A percentile compares a stretch with the other conserved stretches of the same genome.
Evolutionary conservation across 2,329 filamentous ascomycete species (phyloP).

Genomic region (Penicillium expansum): DNA sequence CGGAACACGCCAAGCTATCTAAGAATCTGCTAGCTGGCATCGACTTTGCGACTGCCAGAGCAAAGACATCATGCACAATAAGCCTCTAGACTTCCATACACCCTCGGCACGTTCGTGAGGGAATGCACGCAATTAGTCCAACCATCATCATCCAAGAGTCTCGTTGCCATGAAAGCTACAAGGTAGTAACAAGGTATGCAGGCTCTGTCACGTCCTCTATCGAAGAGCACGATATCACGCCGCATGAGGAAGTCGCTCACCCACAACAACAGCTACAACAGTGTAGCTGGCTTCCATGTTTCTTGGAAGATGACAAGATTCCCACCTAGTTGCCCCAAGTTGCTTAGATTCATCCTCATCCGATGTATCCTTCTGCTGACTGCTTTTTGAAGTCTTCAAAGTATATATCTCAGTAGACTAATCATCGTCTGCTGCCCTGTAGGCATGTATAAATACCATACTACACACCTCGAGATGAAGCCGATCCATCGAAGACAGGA

Average conservation of each 20-base stretch:
- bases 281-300: not conserved
- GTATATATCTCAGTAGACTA: slow-evolving; percentile 24
- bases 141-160: no score
- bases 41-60: not conserved
- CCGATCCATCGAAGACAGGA: not conserved
- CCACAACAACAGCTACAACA: not conserved
- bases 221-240: not conserved
- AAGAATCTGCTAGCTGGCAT: not conserved
- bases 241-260: not conserved
- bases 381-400: not conserved
- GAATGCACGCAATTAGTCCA: not conserved
- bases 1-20: not conserved
- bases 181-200: no score
- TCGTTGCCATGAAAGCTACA: no score
- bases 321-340: not conserved
- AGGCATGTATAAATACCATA: slow-evolving; percentile 14
- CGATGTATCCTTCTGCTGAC: slow-evolving; percentile 29
- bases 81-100: not conserved
- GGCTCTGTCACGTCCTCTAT: no score
- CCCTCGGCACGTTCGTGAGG: not conserved
- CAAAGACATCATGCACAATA: not conserved
- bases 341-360: slow-evolving; percentile 5
- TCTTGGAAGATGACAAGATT: not conserved
- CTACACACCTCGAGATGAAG: not conserved
- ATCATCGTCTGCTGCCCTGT: slow-evolving; percentile 18